Evolutionary conservation across 2,329 filamentous ascomycete species (phyloP).

Genomic region (Verticillium albo-atrum): DNA sequence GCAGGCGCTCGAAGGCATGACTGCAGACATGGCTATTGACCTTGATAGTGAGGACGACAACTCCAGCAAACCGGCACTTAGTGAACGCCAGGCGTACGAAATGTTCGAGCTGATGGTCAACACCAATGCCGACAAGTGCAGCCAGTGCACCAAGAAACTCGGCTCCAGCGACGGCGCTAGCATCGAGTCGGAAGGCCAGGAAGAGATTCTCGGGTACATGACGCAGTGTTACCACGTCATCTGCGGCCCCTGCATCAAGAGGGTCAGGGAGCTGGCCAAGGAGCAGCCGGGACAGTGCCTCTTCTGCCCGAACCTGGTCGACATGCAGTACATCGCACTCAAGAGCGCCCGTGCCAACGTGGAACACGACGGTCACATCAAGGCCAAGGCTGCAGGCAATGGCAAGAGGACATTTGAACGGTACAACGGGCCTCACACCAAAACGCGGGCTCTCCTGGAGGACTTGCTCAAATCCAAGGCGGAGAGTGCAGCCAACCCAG

Average conservation of each 20-base stretch:
- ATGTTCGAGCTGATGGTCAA: conserved; percentile 82
- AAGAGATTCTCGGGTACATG: conserved; percentile 70
- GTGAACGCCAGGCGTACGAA: conserved; percentile 73
- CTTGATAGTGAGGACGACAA: conserved; percentile 71
- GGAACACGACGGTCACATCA: conserved; percentile 50
- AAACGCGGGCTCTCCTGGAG: conserved; percentile 78
- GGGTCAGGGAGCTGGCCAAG: conserved; percentile 51
- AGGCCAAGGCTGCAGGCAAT: conserved; percentile 16
- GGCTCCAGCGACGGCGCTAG: conserved; percentile 50
- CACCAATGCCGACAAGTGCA: conserved; percentile 71
- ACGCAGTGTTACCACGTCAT: conserved; percentile 84
- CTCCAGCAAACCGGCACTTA: conserved; percentile 50
- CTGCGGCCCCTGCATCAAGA: conserved; percentile 65
- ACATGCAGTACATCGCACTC: conserved; percentile 63
- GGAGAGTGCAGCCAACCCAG: conserved; percentile 55
- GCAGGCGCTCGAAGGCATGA: conserved; percentile 73
- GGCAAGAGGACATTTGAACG: conserved; percentile 44
- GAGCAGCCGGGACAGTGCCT: conserved; percentile 54
- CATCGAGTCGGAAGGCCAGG: conserved; percentile 53
- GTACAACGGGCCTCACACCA: conserved; percentile 86
- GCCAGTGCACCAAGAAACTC: conserved; percentile 63
- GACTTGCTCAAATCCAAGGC: conserved; percentile 63
- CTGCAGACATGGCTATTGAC: conserved; percentile 81
- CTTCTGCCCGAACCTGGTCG: conserved; percentile 61
- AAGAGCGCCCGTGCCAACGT: conserved; percentile 54